Base-by-base conservation (phyloP, 306 rosid species). In the Ormosia semicastrata region DNA sequence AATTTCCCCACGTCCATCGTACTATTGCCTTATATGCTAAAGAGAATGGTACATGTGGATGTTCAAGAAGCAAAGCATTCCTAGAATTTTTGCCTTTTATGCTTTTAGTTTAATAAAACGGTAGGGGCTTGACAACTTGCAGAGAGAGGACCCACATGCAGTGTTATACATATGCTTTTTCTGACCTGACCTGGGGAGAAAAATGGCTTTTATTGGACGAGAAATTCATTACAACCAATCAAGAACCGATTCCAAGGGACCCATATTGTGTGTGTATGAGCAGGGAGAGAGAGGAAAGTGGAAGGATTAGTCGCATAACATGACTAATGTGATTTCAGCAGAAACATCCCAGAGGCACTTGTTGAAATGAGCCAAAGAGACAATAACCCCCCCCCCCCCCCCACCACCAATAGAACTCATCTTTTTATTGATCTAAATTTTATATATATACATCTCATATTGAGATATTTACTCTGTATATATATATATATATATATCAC, bases 231-330 rank as follows among this genome's bases (percentile, higher is more conserved):
- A 43, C 72, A 83, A 36, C 81, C 85, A 81, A 81, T 83, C 72
- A 77, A 74, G 86, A 87, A 81, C 84, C 69, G 47, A 87, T 84
- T 72, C 86, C 82, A 71, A 37, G 76, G 84, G 79, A 43, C 87
- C 82, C 47, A 49, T 75, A 57, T 58, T 47, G 15, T 57, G 50
- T 59, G 62, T 12, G 46, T 24, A 4, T 50, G 65, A 32, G 5
- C 11, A 18, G n/a, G 8, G 12, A 34, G 50, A 63, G 8, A 63
- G 41, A 11, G 43, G 14, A 41, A 32, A 32, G 5, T 39, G 14
- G 36, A 36, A 65, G 64, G 47, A 40, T 52, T 66, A 53, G 67
- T 71, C 66, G 66, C 46, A 24, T 73, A 67, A 49, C 53, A 59
- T 18, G 64, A 68, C 72, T 68, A 49, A 59, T 46, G 62, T 77